Evolutionary conservation across 352 stramenopile species (phyloP), one percentile per base, ranked within the genome.

Genomic region (Pythium rishiriense): DNA sequence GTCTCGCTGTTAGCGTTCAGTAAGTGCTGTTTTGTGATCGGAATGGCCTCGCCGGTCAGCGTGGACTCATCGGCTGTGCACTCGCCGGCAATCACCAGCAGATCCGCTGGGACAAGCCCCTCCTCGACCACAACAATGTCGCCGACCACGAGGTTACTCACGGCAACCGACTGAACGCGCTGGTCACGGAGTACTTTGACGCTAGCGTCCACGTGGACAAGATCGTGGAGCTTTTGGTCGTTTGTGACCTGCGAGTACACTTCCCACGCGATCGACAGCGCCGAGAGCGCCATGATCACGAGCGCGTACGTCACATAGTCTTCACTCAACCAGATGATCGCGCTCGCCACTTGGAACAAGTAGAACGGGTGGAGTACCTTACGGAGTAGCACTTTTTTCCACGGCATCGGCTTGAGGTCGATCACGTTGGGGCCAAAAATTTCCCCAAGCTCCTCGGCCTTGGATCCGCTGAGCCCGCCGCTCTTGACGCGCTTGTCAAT

Each of bases 281-380:
- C 72, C 49, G 85, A 92, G 51, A 91, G 78, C 19, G 58, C 54
- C 12, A 88, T 41, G 52, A 94, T 87, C 15, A 90, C 63, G 26
- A 87, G 56, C 22, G 85, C 76, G 58, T 94, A 94, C 4, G 78
- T 81, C 29, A 64, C 81, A 57, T 94, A 94, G 8, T 48, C 63
- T 62, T 92, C 80, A 48, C 68, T 78, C 39, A 92, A 59, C 85
- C 85, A 94, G 49, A 94, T 73, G 33, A 87, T 21, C 8, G 78
- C 80, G 31, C 83, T 90, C 22, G 78, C 50, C 17, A 90, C 63
- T 58, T 93, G 85, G 61, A 93, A 91, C 19, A 93, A 63, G 65
- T 93, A 93, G 66, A 92, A 93, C 52, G 85, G 85, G 26, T 93
- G 85, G 19, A 90, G 46, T 15, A 92, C 68, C 50, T 91, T 91